Base-by-base conservation (phyloP, 179 eudicot species). In the Gypsophila paniculata region DNA sequence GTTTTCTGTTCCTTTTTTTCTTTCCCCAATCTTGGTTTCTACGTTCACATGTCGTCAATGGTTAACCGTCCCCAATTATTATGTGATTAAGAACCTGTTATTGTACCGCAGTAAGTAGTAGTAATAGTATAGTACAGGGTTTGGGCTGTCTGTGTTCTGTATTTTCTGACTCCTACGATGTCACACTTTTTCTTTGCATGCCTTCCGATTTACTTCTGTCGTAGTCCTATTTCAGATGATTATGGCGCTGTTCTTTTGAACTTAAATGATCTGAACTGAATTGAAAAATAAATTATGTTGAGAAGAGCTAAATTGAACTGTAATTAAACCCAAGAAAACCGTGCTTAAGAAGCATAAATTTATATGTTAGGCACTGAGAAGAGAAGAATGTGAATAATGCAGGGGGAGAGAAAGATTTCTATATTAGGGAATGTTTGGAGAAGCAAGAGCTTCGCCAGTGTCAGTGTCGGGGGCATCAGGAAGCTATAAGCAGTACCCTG, bases 391-490 rank as follows among this genome's bases (percentile, higher is more conserved):
- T 38, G 25, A 32, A 8, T n/a, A 7, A n/a, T 38, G 69, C 49
- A 65, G 69, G 51, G 18, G 29, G 53, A 65, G 69, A 65, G 69
- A 44, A 21, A 9, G 1, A 46, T 46, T 5, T 19, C 19, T 39
- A 18, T 6, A 29, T 19, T 17, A 7, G 44, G 53, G 26, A 69
- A 79, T 83, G 85, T 77, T 75, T 60, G 85, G 71, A 64, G 80
- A 65, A 65, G 84, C 76, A 61, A 60, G 77, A 46, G 6, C 48
- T 11, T 32, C 61, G 73, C 23, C 48, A 17, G 65, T 57, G 25
- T 21, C 76, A 65, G 65, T 66, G 25, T 21, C 76, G 53, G 44
- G 61, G 70, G 38, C 69, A 52, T 26, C 72, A 71, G 76, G 19
- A 59, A 68, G 59, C 65, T 12, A 15, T 9, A 69, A 74, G 25